Evolutionary conservation across 83 land plant genomes (phyloP), one percentile per base, ranked within the genome.

Genomic region (Diphasiastrum complanatum): DNA sequence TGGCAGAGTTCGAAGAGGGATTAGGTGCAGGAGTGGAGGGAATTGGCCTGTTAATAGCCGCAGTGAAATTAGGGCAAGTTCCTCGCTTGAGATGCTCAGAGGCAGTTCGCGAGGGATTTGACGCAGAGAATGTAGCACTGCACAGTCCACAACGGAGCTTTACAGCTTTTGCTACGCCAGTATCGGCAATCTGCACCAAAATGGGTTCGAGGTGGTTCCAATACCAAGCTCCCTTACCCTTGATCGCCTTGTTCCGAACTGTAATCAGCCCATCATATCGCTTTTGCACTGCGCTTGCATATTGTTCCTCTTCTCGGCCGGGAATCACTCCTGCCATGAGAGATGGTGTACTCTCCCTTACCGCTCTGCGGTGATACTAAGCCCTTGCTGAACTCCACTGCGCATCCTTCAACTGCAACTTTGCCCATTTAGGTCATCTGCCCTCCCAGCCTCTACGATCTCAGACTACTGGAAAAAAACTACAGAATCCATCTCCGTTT

Each of bases 171-270:
- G 89, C 74, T 0, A 64, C 50, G 30, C 73, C 74, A 3, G 85
- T 77, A 1, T 73, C 81, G 41, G 73, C 60, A 68, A 79, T 67
- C 8, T 66, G 83, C 19, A 87, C 67, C 24, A 87, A 70, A 31
- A 85, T 67, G 19, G 93, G 93, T 51, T 84, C 89, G 4, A 87
- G 60, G 38, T 87, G 93, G 0, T 76, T 64, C 93, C 93, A 87
- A 64, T 87, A 87, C 93, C 89, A 84, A 0, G 93, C 89, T 5
- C 95, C 95, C 47, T 88, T 88, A 2, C 95, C 95, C 60, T 83
- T 88, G 67, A 88, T 70, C 33, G 95, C 95, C 80, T 85, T 88
- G 63, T 50, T 73, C 23, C 87, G 60, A 49, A 88, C 91, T 50
- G 76, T 75, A 64, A 78, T 66, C 54, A 88, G 79, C 40, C 80